phyloP scores from a whole-genome alignment of 441 rosid species.

The Geranium incanum region DNA sequence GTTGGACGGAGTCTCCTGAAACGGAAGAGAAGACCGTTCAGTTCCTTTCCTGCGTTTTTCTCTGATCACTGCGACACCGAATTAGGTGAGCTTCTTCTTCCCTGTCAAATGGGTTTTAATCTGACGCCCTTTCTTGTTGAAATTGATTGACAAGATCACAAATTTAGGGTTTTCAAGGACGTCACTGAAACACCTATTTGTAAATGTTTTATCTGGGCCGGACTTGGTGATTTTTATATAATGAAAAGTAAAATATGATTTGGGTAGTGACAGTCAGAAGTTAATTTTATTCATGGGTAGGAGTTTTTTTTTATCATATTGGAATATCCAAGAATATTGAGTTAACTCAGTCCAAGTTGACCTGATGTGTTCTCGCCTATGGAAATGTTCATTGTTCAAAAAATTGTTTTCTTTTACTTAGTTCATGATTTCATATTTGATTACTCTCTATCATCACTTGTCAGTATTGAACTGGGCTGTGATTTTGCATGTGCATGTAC shows the following conservation, averaged over 20 bases:
- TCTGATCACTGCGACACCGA: background rate
- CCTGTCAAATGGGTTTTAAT: background rate
- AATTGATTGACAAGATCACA: background rate
- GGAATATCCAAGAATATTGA: background rate
- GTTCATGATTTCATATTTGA: background rate
- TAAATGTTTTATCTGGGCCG: background rate
- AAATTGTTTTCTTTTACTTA: background rate
- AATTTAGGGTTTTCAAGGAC: background rate
- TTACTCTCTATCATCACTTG: background rate
- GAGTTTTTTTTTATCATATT: background rate
- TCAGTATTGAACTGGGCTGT: background rate
- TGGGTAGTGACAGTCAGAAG: background rate
- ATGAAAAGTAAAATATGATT: background rate
- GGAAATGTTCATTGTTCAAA: background rate
- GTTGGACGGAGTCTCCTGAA: background rate
- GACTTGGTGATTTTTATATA: background rate
- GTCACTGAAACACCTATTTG: background rate
- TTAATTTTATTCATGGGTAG: background rate
- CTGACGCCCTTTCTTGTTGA: background rate
- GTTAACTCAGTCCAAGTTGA: background rate
- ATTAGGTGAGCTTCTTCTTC: background rate
- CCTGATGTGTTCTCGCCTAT: background rate
- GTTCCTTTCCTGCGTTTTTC: background rate
- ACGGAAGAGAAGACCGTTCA: background rate
- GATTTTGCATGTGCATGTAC: background rate